Conservation (phyloP, 345 rosid species). For the Eutrema heterophyllum region DNA sequence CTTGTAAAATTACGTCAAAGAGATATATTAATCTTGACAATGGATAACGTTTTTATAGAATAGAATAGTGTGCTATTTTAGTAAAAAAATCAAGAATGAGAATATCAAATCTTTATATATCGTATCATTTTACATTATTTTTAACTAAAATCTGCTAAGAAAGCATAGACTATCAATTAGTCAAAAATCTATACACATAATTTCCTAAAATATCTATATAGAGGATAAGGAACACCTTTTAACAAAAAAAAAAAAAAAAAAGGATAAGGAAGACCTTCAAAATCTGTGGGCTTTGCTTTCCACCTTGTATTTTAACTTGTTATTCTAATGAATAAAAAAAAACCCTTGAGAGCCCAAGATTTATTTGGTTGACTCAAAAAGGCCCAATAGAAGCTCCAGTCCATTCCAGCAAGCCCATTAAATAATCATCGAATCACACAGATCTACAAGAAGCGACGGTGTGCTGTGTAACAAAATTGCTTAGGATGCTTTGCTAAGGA, state of each 20-base stretch:
- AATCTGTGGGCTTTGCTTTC: too few species aligned
- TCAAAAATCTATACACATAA: not conserved
- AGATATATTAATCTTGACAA: not conserved
- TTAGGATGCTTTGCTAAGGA: not conserved
- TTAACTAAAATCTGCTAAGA: not conserved
- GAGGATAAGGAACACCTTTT: not conserved
- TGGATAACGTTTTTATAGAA: not conserved
- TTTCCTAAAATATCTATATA: not conserved
- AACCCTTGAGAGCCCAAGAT: not conserved
- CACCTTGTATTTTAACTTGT: too few species aligned
- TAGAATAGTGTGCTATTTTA: not conserved
- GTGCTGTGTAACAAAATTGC: not conserved
- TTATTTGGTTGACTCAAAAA: not conserved
- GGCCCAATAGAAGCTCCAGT: not conserved
- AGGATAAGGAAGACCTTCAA: not conserved
- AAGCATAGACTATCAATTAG: not conserved
- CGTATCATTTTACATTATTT: not conserved
- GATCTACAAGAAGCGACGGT: not conserved
- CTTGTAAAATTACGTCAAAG: not conserved
- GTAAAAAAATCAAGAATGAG: not conserved
- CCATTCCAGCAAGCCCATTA: not conserved
- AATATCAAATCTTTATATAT: not conserved
- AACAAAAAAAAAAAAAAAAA: not conserved
- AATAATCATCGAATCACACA: not conserved
- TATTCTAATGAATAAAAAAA: too few species aligned